Base-by-base conservation (phyloP, 805 yeast genomes). In the Metschnikowia vanudenii region DNA sequence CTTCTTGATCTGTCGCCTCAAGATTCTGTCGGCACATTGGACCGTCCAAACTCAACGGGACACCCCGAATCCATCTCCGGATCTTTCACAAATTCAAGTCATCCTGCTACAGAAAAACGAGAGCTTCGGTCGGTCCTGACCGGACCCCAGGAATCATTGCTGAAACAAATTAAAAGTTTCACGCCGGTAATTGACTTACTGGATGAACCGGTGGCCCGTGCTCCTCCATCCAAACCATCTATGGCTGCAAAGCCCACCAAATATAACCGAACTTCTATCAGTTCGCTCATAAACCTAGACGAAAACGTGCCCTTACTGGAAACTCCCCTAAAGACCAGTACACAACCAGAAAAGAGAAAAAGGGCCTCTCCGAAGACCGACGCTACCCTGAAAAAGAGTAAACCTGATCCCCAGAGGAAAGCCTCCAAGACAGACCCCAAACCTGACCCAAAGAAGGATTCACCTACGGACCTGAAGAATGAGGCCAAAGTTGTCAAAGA, bases 201-300 rank as follows among this genome's bases (percentile, higher is more conserved):
- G 16, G 17, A 28, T 34, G 12, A 19, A 4, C 16, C 14, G 3
- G 32, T 26, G 1, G 14, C 39, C 2, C 35, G 17, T 2, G 37
- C 14, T 7, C 4, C 37, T 7, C n/a, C 30, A 3, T 37, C 12
- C 16, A 47, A 43, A 32, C 34, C 17, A 14, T 16, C 37, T 30
- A 35, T 38, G 8, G 18, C 37, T 2, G 34, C 47, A 2, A 50
- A 47, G 17, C 35, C 45, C 24, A 36, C 51, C 11, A 41, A 39
- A 19, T 37, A 39, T 33, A 67, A 63, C 55, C 68, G 62, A 41
- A 62, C 76, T 0, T 68, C 74, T 6, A 72, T 72, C 22, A 67
- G 63, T 43, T 66, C 74, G 12, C 65, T 72, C 35, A 71, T 72
- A 45, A 72, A 72, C 53, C 46, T 57, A 11, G 76, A 71, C 50